Percentiles rank a stretch among this genome's conserved stretches.
These are phyloP conservation scores for Domatiomyces globalis DNA, from an alignment of 2,329 filamentous ascomycete species.

Conservation along the genomic window DNA sequence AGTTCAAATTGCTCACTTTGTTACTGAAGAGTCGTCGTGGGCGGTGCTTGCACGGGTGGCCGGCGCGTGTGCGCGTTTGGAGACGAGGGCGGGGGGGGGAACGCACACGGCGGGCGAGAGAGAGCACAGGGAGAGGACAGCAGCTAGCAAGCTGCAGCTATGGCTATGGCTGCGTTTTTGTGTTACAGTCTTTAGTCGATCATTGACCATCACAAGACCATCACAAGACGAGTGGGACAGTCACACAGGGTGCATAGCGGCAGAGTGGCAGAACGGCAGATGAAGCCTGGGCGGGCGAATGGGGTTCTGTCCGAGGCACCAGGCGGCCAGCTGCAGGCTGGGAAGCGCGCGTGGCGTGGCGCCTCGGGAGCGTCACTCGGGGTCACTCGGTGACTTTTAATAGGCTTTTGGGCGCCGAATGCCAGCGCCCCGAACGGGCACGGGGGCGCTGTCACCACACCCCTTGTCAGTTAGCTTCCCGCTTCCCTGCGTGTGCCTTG, in stretches of 20 bases:
- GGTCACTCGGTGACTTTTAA: too few relatives aligned
- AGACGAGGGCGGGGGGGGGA: conserved; percentile 2
- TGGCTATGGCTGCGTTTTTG: neutral
- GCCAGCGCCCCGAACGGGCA: too few relatives aligned
- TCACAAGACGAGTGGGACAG: neutral
- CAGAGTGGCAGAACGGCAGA: too few relatives aligned
- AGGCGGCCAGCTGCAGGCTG: too few relatives aligned
- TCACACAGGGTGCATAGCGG: neutral
- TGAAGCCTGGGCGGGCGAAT: neutral
- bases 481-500: too few relatives aligned
- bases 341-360: too few relatives aligned
- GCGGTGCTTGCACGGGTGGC: conserved; percentile 28
- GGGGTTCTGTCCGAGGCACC: neutral
- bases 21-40: conserved; percentile 27
- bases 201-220: neutral
- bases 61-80: conserved; percentile 20
- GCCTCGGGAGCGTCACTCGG: too few relatives aligned
- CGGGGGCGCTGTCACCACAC: too few relatives aligned
- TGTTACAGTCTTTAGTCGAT: neutral
- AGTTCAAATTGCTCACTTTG: too few relatives aligned
- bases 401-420: too few relatives aligned
- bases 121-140: neutral
- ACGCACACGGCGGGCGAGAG: neutral
- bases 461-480: too few relatives aligned
- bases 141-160: neutral